Base-by-base conservation (phyloP, 1,284 basidiomycete genomes). In the Ustilago xerochloae region DNA sequence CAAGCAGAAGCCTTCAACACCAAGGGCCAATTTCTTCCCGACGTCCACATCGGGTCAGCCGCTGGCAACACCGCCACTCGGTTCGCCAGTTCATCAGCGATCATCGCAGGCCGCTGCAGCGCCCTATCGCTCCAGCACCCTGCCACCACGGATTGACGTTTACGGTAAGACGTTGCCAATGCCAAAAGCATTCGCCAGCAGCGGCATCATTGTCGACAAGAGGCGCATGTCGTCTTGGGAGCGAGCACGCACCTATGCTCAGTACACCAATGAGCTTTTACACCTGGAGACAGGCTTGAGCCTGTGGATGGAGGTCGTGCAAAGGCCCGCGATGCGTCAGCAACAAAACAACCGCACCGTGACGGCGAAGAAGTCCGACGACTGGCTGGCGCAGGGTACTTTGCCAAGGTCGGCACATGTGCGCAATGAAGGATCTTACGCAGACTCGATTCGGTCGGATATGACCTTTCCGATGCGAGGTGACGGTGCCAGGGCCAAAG, bases 391-490 rank as follows among this genome's bases (percentile, higher is more conserved):
- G 7, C 47, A 55, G 18, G 59, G 54, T 0, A 59, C 61, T 13
- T 26, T 66, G 52, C 63, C 63, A 16, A 39, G 51, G n/a, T 58
- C 59, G 35, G 48, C 49, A 16, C 75, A 77, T 26, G 46, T 55
- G 0, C 62, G 78, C 24, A 58, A 63, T 32, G 72, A 78, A n/a
- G 73, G 64, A 0, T 66, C 60, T n/a, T 78, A 78, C 33, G 76
- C 74, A 9, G 74, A 78, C 48, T 76, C 79, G 30, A 49, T 80
- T 3, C 80, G 80, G 3, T 78, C 76, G 4, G 80, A 80, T 32
- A 69, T 74, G 68, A 81, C 80, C 3, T 81, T 81, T 53, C 80
- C 80, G 15, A 79, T 81, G 64, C 64, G 80, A 5, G 80, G 80
- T 3, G 80, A 81, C 30, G 80, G 80, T 6, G 80, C 67, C 12